phyloP scores from a whole-genome alignment of 78 protist genomes.

The Creolimax fragrantissima region DNA sequence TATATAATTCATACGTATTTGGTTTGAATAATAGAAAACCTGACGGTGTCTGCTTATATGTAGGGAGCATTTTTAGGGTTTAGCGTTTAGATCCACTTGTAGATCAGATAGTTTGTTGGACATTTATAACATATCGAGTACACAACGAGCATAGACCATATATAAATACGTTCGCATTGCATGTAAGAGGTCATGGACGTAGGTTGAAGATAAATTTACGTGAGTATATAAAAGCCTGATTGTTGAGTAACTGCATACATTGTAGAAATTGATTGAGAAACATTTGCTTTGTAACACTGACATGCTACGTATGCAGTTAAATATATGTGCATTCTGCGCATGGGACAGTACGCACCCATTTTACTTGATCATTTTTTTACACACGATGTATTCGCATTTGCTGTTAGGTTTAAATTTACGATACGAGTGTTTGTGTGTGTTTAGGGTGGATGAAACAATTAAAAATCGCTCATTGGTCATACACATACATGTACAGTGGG shows the following conservation, averaged over 20 bases:
- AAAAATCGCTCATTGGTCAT: no score
- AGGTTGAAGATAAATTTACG: no score
- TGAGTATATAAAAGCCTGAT: no score
- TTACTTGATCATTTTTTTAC: neutral
- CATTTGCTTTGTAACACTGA: no score
- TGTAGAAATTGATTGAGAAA: no score
- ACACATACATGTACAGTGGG: neutral
- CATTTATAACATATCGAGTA: neutral
- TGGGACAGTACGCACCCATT: neutral
- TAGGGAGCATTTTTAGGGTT: neutral
- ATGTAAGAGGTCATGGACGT: no score
- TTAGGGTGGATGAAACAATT: neutral
- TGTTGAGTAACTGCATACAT: no score
- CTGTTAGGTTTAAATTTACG: neutral
- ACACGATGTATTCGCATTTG: neutral
- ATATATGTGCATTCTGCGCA: neutral
- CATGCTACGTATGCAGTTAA: no score
- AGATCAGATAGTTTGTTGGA: neutral
- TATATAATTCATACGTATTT: neutral
- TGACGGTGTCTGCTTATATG: neutral
- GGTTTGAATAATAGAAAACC: neutral
- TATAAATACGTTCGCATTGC: neutral
- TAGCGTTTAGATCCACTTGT: neutral
- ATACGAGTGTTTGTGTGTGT: neutral
- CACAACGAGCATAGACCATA: neutral